Percentiles rank a stretch among this genome's conserved stretches.
Conservation (phyloP, 2,329 filamentous ascomycete genomes). For the Zarea fungicola region DNA sequence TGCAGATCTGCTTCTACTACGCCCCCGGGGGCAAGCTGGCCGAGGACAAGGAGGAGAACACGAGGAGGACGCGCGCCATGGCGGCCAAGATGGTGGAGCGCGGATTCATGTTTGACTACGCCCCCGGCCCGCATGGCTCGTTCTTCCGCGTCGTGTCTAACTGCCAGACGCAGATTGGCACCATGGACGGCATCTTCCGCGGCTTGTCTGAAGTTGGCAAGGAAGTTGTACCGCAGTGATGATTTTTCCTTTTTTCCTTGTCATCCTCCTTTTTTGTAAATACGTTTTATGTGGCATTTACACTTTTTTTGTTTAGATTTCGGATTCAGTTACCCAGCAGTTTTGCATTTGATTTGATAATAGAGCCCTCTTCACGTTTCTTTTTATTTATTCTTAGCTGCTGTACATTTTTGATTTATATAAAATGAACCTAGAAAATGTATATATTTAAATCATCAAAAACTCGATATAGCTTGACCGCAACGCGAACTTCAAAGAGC, state of each 20-base stretch:
- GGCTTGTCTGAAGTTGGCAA: slow-evolving; percentile 43
- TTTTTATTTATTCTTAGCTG: neutral
- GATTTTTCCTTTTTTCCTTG: neutral
- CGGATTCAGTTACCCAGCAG: neutral
- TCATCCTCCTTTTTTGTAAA: no score
- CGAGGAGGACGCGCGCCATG: slow-evolving; percentile 43
- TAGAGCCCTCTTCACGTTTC: no score
- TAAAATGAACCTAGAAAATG: neutral
- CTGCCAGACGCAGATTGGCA: slow-evolving; percentile 46
- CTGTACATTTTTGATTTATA: neutral
- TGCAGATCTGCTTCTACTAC: slow-evolving; percentile 95
- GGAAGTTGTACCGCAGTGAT: neutral
- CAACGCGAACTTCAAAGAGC: no score
- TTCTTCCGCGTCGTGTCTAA: slow-evolving; percentile 57
- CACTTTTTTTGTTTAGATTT: slow-evolving; percentile 1
- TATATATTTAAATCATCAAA: no score
- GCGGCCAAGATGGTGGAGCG: slow-evolving; percentile 41
- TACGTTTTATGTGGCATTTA: neutral
- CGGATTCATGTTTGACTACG: slow-evolving; percentile 58
- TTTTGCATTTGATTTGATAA: neutral
- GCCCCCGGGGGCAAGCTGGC: slow-evolving; percentile 49
- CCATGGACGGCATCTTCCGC: slow-evolving; percentile 48
- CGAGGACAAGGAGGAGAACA: slow-evolving; percentile 40
- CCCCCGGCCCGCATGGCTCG: slow-evolving; percentile 48
- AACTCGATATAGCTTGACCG: no score